Percentiles rank a stretch among this genome's conserved stretches.
Evolutionary conservation across 129 eudicot genomes (phyloP).

Genomic region (Chrysanthemum lavandulifolium): DNA sequence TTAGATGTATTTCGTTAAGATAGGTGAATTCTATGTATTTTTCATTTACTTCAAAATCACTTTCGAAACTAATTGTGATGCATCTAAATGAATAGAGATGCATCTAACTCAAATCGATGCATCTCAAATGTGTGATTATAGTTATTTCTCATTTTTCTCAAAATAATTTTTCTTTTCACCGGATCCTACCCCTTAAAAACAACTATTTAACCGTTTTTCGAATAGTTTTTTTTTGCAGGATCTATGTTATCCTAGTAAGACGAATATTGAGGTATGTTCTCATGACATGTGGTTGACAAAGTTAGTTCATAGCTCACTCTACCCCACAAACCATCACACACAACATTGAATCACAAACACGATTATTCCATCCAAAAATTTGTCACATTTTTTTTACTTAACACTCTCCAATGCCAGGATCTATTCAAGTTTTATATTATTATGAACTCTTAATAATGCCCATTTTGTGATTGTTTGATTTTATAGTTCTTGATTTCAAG

Average conservation of each 20-base stretch:
- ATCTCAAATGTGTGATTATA: too few relatives aligned
- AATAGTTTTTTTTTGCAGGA: not conserved
- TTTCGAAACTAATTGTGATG: too few relatives aligned
- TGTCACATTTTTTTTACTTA: conserved; percentile 16
- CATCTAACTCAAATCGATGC: too few relatives aligned
- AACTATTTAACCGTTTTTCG: not conserved
- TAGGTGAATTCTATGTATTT: too few relatives aligned
- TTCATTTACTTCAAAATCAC: too few relatives aligned
- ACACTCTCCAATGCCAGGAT: conserved; percentile 80
- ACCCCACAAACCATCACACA: conserved; percentile 35
- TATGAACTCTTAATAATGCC: not conserved
- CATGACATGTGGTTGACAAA: conserved; percentile 41
- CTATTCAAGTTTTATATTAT: conserved; percentile 55
- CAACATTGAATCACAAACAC: conserved; percentile 43
- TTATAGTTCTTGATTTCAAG: conserved; percentile 66
- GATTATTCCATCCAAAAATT: conserved; percentile 37
- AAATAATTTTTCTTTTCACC: too few relatives aligned
- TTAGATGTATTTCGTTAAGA: too few relatives aligned
- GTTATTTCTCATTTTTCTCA: too few relatives aligned
- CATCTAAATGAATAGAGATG: too few relatives aligned
- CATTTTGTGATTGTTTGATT: conserved; percentile 5
- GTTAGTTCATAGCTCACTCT: conserved; percentile 19
- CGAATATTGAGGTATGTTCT: conserved; percentile 33
- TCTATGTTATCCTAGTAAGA: conserved; percentile 33
- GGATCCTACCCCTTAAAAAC: not conserved